Evolutionary conservation across 176 grass and related monocot species (phyloP).

Genomic region (Hsuehochloa calcarea): DNA sequence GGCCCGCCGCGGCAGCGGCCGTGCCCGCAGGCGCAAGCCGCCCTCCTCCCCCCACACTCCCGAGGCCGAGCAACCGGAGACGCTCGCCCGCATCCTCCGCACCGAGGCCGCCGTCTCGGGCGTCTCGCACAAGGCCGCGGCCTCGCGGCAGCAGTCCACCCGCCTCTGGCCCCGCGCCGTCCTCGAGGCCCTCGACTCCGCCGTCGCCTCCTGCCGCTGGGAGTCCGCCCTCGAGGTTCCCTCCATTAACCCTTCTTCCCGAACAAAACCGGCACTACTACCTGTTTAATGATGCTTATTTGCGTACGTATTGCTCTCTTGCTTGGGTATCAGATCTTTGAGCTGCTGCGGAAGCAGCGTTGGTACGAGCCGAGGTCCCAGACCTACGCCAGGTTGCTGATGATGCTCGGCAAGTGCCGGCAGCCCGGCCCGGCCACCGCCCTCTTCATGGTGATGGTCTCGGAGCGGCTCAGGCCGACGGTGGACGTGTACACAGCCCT

Average conservation of each 20-base stretch:
- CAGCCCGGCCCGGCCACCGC: conserved; percentile 55
- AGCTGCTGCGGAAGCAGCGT: conserved; percentile 69
- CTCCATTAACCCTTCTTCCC: not conserved
- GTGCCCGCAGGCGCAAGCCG: conserved; percentile 10
- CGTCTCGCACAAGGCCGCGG: conserved; percentile 56
- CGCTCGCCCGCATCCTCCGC: conserved; percentile 64
- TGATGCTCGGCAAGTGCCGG: conserved; percentile 81
- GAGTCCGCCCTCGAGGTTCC: conserved; percentile 75
- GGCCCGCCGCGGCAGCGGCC: not conserved
- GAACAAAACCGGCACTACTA: not conserved
- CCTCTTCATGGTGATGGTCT: conserved; percentile 67
- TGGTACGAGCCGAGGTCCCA: conserved; percentile 85
- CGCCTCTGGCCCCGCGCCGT: conserved; percentile 72
- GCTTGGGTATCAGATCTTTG: conserved; percentile 60
- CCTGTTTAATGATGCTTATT: conserved; percentile 3
- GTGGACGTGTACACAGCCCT: conserved; percentile 81
- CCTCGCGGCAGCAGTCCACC: conserved; percentile 40
- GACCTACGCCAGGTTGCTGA: conserved; percentile 71
- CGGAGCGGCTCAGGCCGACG: conserved; percentile 57
- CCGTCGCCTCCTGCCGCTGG: conserved; percentile 54
- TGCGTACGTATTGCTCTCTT: not conserved
- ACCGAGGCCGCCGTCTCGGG: conserved; percentile 66
- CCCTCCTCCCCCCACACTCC: not conserved
- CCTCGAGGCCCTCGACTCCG: conserved; percentile 72
- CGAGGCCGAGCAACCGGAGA: conserved; percentile 30